A percentile compares a stretch with the other conserved stretches of the same genome.
Evolutionary conservation across 129 eudicot species (phyloP).

Genomic region (Escallonia rubra): DNA sequence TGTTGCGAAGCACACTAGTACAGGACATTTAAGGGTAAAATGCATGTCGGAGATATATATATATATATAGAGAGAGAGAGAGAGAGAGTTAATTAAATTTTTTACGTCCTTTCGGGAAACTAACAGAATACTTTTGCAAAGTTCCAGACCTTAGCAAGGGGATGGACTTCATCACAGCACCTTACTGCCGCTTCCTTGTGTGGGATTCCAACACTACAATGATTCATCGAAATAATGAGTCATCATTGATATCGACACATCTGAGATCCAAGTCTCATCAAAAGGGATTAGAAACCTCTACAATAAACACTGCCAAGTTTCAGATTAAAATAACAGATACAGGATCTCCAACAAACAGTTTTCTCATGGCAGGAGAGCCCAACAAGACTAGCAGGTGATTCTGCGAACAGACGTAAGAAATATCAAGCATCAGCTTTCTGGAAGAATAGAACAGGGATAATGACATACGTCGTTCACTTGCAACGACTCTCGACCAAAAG

Average conservation of each 20-base stretch:
- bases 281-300: conserved; percentile 35
- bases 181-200: conserved; percentile 75
- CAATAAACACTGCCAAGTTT: conserved; percentile 19
- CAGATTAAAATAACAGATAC: conserved; percentile 12
- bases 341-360: conserved; percentile 7
- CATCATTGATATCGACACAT: too few species aligned
- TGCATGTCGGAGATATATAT: too few species aligned
- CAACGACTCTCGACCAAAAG: too few species aligned
- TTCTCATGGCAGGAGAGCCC: background rate
- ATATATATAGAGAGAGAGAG: background rate
- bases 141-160: conserved; percentile 64
- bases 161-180: conserved; percentile 86
- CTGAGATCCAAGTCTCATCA: conserved; percentile 12
- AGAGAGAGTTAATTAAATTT: background rate
- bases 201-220: conserved; percentile 66
- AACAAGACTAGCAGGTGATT: background rate
- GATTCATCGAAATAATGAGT: too few species aligned
- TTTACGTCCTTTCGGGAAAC: background rate
- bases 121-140: background rate
- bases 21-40: too few species aligned
- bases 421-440: background rate
- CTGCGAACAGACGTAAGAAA: background rate
- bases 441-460: background rate
- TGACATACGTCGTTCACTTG: background rate
- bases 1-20: too few species aligned